Evolutionary conservation across 495 filamentous ascomycete species (phyloP), one percentile per base, ranked within the genome.

Genomic region (Penicillium fimorum): DNA sequence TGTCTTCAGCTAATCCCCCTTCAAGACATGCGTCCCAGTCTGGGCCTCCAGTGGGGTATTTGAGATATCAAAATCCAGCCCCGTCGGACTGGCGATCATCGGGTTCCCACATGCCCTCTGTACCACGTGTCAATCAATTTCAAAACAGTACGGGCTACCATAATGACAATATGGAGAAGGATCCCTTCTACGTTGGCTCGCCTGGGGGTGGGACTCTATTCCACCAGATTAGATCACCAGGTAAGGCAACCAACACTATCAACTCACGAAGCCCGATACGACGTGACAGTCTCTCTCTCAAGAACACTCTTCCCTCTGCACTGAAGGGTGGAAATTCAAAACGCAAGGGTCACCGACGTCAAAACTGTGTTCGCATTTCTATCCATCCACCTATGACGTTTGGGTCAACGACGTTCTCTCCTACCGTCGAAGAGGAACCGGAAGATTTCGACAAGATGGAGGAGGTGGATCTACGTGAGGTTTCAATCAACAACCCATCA

Each of bases 351-450:
- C 77, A 82, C 50, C 63, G 72, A 46, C 70, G 76, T 20, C 76
- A 80, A 22, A 78, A 79, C 44, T 79, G 73, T 47, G 75, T 82
- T 4, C 76, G 78, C 29, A 78, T 80, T 35, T 79, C 79, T 0
- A 76, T 78, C 10, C 67, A 77, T 24, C 75, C 75, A 0, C 69
- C 76, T 0, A 61, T 74, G 35, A 73, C 70, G 5, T 76, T 79
- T 29, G 65, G 70, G 0, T 64, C 69, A 13, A 53, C 68, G 13
- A 47, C 61, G 5, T 77, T 74, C 55, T 70, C 73, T 20, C 71
- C 73, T 6, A 77, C 65, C 25, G 64, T 68, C 5, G 72, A 77
- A 61, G 74, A 75, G 32, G 76, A 76, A 44, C 55, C 61, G 0
- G 73, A 76, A 40, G 71, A 72, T 17, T 29, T 68, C 4, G 69